Conservation (phyloP, 2,329 filamentous ascomycete species). For the Helotiales sp. region DNA sequence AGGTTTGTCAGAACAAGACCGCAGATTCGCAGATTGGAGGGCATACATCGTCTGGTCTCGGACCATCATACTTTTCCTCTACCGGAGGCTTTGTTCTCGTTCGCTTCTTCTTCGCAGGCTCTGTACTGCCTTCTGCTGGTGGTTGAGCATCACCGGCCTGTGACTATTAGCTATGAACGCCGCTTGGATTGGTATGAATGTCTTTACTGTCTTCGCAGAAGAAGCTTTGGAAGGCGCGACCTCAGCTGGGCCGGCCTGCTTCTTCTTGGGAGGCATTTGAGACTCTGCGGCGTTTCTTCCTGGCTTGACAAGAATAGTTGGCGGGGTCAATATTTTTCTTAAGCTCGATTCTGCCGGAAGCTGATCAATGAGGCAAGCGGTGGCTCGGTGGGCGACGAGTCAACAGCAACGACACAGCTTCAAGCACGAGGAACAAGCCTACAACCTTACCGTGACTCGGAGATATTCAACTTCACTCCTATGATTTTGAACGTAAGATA, state of each 20-base stretch:
- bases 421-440: too few species aligned
- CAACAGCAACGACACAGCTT: too few species aligned
- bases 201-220: conserved; percentile 19
- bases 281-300: conserved; percentile 1
- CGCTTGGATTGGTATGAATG: not conserved
- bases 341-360: too few species aligned
- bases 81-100: conserved; percentile 18
- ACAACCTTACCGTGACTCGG: too few species aligned
- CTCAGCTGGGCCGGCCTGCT: conserved; percentile 25
- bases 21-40: not conserved
- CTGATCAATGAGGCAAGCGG: too few species aligned
- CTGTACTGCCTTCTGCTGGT: conserved; percentile 9
- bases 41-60: conserved; percentile 30
- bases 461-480: too few species aligned
- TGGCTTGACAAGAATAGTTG: not conserved
- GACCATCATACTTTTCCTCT: conserved; percentile 17
- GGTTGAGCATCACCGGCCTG: conserved; percentile 5
- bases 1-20: conserved; percentile 3
- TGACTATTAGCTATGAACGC: not conserved
- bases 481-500: too few species aligned
- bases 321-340: too few species aligned
- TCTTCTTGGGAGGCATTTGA: conserved; percentile 32
- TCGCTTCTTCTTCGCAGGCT: conserved; percentile 28
- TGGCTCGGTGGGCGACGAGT: too few species aligned
- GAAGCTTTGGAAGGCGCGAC: conserved; percentile 17